Base-by-base conservation (phyloP, 768 basidiomycete genomes). In the Boletus edulis region DNA sequence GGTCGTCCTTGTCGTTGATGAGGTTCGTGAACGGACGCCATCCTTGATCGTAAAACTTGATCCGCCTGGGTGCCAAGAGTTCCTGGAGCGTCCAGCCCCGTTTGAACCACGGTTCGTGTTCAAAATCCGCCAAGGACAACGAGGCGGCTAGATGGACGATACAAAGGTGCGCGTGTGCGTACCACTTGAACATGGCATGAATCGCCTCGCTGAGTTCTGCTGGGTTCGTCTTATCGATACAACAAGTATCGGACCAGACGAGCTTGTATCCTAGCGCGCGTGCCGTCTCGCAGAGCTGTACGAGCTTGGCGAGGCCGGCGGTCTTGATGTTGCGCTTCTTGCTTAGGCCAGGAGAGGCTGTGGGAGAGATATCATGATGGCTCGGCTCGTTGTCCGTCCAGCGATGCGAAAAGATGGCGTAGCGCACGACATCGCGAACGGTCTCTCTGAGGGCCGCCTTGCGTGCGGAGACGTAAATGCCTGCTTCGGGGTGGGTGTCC, bases 141-240 rank as follows among this genome's bases (percentile, higher is more conserved):
- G 65, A 63, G 22, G 50, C 51, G 3, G 56, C 54, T 5, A 71
- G 58, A 46, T 71, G 60, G 18, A 59, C 56, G 44, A 71, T 59
- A 48, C 71, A 72, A 17, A 71, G n/a, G 18, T 69, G 55, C 5
- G 66, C 56, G 29, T 71, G 39, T 5, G 62, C 50, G 37, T 72
- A 72, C 69, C 71, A 71, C 50, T 52, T 61, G 60, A 60, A 72
- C 66, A 72, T 72, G 24, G 71, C 66, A 17, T 60, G 60, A 20
- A 71, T 62, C 1, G 71, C 67, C 49, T 72, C 70, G 14, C 58
- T 56, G n/a, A 72, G 66, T 29, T 72, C 70, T 3, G 55, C 27
- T 3, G 53, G 24, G 41, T 66, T 65, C 27, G 43, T 46, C 51
- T 64, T 62, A 52, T 71, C 63, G 35, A 73, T 68, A 51, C 69